Percentiles rank a stretch among this genome's conserved stretches.
Evolutionary conservation across 495 filamentous ascomycete genomes (phyloP).

Genomic region (Xylaria grammica): DNA sequence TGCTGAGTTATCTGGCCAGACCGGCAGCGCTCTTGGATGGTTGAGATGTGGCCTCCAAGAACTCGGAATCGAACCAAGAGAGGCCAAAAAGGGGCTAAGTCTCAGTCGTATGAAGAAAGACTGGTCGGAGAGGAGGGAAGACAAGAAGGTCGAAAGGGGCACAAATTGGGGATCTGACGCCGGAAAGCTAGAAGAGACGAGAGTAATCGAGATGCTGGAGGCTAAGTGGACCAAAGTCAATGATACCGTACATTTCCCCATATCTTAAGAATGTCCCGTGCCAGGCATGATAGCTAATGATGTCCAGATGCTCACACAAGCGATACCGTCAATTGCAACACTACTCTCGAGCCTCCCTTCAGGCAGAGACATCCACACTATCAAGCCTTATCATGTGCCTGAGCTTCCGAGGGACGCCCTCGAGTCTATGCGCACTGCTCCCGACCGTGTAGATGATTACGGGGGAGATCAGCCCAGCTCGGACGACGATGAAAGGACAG

Average conservation of each 20-base stretch:
- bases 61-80: conserved; percentile 62
- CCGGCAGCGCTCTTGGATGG: conserved; percentile 85
- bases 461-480: conserved; percentile 46
- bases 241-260: conserved; percentile 66
- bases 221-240: conserved; percentile 91
- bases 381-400: conserved; percentile 64
- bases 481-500: conserved; percentile 47
- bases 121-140: conserved; percentile 70
- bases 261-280: background rate
- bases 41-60: conserved; percentile 71
- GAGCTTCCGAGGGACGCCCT: conserved; percentile 62
- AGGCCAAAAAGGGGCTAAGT: conserved; percentile 54
- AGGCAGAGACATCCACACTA: conserved; percentile 80
- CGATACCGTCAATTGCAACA: conserved; percentile 70
- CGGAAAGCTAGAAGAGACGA: conserved; percentile 80
- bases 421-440: conserved; percentile 54
- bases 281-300: background rate
- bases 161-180: conserved; percentile 81
- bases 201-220: conserved; percentile 85
- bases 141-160: conserved; percentile 70
- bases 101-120: conserved; percentile 74
- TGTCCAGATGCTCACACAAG: conserved; percentile 76
- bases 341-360: conserved; percentile 80
- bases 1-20: conserved; percentile 79
- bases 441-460: conserved; percentile 58